Conservation (phyloP, 495 filamentous ascomycete genomes). For the Lasiosphaeria ovina region DNA sequence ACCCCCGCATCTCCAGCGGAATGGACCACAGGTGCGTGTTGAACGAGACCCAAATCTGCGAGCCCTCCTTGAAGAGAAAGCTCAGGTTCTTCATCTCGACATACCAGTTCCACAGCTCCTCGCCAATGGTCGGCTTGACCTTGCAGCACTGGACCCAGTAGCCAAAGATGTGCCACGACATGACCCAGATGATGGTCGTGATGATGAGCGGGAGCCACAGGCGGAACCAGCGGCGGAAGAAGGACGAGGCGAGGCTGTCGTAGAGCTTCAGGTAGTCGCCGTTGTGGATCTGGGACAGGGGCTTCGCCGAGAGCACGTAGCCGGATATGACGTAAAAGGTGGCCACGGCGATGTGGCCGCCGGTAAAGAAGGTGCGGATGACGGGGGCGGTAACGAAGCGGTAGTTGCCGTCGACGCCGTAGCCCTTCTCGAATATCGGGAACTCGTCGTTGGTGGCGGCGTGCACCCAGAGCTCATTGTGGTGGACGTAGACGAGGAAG, state of each 20-base stretch:
- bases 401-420: constrained; percentile 33
- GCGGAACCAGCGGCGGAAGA: constrained; percentile 37
- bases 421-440: constrained; percentile 35
- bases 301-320: constrained; percentile 52
- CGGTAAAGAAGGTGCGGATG: constrained; percentile 41
- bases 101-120: constrained; percentile 55
- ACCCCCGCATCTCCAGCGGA: constrained; percentile 42
- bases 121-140: constrained; percentile 37
- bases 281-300: constrained; percentile 44
- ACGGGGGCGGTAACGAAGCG: constrained; percentile 38
- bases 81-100: constrained; percentile 58
- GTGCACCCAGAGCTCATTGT: constrained; percentile 44
- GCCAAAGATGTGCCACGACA: constrained; percentile 49
- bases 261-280: constrained; percentile 30
- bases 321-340: constrained; percentile 51
- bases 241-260: constrained; percentile 32
- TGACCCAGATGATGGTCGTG: constrained; percentile 50
- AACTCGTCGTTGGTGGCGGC: constrained; percentile 17
- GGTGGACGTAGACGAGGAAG: constrained; percentile 48
- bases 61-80: constrained; percentile 49
- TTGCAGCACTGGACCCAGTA: constrained; percentile 37
- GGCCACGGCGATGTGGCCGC: constrained; percentile 54
- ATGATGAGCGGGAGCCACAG: constrained; percentile 38
- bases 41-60: constrained; percentile 41
- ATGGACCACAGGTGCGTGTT: constrained; percentile 46